Conservation (phyloP, 1,284 basidiomycete genomes). For the Malassezia vespertilionis region DNA sequence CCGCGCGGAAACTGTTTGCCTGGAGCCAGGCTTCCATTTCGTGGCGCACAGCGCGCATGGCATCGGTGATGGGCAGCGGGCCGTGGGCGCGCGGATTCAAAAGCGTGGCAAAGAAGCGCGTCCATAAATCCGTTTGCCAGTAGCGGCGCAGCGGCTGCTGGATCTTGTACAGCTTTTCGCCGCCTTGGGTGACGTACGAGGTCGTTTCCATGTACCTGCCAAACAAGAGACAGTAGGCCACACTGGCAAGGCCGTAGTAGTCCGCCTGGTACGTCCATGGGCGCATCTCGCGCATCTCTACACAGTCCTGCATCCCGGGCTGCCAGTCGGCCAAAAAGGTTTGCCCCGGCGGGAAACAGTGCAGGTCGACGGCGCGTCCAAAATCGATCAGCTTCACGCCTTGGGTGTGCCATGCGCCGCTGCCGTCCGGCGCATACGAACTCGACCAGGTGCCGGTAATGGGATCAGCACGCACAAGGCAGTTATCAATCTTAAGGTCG, state of each 20-base stretch:
- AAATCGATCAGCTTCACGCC: constrained; percentile 93
- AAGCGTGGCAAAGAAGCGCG: constrained; percentile 67
- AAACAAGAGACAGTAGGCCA: constrained; percentile 89
- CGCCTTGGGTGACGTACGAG: constrained; percentile 9
- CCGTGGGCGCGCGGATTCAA: constrained; percentile 59
- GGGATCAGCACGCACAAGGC: constrained; percentile 76
- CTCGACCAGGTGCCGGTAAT: constrained; percentile 65
- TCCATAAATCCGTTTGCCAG: constrained; percentile 87
- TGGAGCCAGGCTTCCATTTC: constrained; percentile 81
- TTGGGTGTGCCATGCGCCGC: constrained; percentile 71
- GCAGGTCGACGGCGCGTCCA: constrained; percentile 78
- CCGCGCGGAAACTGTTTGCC: constrained; percentile 59
- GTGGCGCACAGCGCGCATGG: constrained; percentile 57
- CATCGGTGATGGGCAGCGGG: constrained; percentile 60
- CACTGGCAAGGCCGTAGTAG: constrained; percentile 83
- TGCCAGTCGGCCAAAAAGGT: constrained; percentile 80
- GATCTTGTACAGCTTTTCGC: constrained; percentile 14
- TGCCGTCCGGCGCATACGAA: constrained; percentile 64
- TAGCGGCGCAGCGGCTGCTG: constrained; percentile 76
- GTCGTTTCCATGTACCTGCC: constrained; percentile 64
- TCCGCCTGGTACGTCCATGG: constrained; percentile 92
- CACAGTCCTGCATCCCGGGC: constrained; percentile 64
- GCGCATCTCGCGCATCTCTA: constrained; percentile 68
- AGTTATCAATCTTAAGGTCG: constrained; percentile 98
- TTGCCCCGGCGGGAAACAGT: constrained; percentile 60